Conservation (phyloP, 2,329 filamentous ascomycete species). For the Talaromyces sp. region DNA sequence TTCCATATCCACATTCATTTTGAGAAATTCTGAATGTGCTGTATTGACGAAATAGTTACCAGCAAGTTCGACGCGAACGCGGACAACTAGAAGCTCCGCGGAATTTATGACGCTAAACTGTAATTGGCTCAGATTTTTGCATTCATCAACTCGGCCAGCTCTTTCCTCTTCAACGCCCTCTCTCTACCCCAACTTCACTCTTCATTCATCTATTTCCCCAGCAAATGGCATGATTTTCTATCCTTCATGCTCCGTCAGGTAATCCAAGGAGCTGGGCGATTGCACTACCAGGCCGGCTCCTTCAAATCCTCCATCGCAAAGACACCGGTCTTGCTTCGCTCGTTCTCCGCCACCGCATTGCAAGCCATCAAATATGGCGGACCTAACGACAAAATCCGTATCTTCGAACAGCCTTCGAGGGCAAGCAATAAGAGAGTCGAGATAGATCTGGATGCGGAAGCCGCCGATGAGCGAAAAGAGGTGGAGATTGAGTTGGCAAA, state of each 20-base stretch:
- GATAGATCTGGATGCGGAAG: slow-evolving; percentile 41
- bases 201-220: not conserved
- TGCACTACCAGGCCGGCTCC: slow-evolving; percentile 39
- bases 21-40: not conserved
- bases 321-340: slow-evolving; percentile 24
- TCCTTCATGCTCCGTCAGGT: slow-evolving; percentile 45
- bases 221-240: slow-evolving; percentile 33
- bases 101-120: slow-evolving; percentile 15
- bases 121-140: slow-evolving; percentile 9
- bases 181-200: not conserved
- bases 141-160: not conserved
- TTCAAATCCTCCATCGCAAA: slow-evolving; percentile 29
- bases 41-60: not conserved
- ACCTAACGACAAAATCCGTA: slow-evolving; percentile 41
- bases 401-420: slow-evolving; percentile 42
- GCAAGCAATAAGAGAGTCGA: slow-evolving; percentile 35
- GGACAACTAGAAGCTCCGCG: slow-evolving; percentile 14
- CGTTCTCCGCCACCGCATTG: slow-evolving; percentile 32
- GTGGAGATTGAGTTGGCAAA: slow-evolving; percentile 38
- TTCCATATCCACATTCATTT: slow-evolving; percentile 11
- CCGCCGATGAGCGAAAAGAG: slow-evolving; percentile 36
- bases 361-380: slow-evolving; percentile 32
- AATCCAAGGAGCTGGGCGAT: slow-evolving; percentile 44
- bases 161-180: not conserved
- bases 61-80: not conserved